phyloP scores from a whole-genome alignment of 2,329 filamentous ascomycete genomes.

The Lecanosticta acicola region DNA sequence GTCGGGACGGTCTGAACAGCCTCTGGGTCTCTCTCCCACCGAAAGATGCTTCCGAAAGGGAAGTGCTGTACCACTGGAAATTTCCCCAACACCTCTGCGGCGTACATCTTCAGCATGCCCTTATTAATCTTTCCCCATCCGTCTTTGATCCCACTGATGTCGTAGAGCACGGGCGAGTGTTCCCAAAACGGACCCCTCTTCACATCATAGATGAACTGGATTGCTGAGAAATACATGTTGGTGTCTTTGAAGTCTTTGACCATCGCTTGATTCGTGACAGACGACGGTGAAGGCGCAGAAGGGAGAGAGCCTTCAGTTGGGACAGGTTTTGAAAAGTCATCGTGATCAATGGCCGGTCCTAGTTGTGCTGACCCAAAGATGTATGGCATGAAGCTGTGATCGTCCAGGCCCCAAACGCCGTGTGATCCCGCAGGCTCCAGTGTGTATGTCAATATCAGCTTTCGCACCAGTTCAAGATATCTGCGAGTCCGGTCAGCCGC shows the following conservation, averaged over 20 bases:
- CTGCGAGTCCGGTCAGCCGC: conserved; percentile 38
- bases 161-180: conserved; percentile 88
- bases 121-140: conserved; percentile 98
- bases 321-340: conserved; percentile 47
- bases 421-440: conserved; percentile 94
- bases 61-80: conserved; percentile 98
- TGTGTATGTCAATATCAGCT: conserved; percentile 82
- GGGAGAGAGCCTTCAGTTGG: conserved; percentile 73
- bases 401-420: conserved; percentile 97
- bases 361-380: conserved; percentile 92
- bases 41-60: conserved; percentile 47
- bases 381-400: conserved; percentile 90
- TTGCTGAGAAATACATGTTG: conserved; percentile 84
- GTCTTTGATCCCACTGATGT: conserved; percentile 80
- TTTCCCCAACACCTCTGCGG: conserved; percentile 90
- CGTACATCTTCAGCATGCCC: conserved; percentile 99
- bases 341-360: conserved; percentile 63
- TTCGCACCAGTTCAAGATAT: conserved; percentile 74
- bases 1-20: conserved; percentile 26
- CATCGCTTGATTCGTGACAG: conserved; percentile 48
- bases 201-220: conserved; percentile 96
- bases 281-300: conserved; percentile 61
- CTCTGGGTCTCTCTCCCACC: conserved; percentile 42
- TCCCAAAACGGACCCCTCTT: conserved; percentile 93
- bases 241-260: conserved; percentile 38